Evolutionary conservation across 352 stramenopile species (phyloP), one percentile per base, ranked within the genome.

Genomic region (Albugo laibachii): DNA sequence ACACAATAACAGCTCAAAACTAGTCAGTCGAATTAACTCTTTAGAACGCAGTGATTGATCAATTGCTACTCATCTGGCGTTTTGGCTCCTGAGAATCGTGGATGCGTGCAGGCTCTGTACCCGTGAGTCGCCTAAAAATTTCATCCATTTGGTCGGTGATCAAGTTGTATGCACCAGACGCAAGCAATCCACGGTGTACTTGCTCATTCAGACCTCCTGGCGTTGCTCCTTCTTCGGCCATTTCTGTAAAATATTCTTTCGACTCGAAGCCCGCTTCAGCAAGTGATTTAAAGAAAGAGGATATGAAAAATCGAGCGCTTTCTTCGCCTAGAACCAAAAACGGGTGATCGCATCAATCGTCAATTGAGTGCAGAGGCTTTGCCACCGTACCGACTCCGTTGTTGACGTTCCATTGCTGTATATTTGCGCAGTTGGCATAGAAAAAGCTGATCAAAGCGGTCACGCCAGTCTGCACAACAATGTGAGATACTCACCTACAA

Each of bases 371-470:
- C 24, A 31, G 8, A 43, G 38, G 38, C 38, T 24, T 10, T 43
- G 1, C 47, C n/a, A 27, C 2, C 69, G 31, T 64, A 85, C 72
- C 73, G 38, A 91, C 78, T 43, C 78, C 78, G 54, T 91, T 91
- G 56, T 62, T 80, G 48, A 84, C 69, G 56, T 75, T 87, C 78
- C 78, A 91, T 58, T 83, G 69, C 47, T 91, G 78, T 15, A 73
- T 71, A 44, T 61, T 84, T 42, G 72, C 70, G 47, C 78, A 91
- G 15, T 74, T 91, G 15, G 78, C 74, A 61, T 91, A 91, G 48
- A 86, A 91, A 63, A 71, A 91, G 35, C 65, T 79, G 54, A 91
- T 91, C 20, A 91, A 65, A 20, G 78, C 70, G 36, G 78, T 91
- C 57, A 91, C 84, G 36, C 77, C 68, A 24, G 77, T 87, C 67